Evolutionary conservation across 345 rosid species (phyloP), one percentile per base, ranked within the genome.

Genomic region (Arabidopsis thaliana): DNA sequence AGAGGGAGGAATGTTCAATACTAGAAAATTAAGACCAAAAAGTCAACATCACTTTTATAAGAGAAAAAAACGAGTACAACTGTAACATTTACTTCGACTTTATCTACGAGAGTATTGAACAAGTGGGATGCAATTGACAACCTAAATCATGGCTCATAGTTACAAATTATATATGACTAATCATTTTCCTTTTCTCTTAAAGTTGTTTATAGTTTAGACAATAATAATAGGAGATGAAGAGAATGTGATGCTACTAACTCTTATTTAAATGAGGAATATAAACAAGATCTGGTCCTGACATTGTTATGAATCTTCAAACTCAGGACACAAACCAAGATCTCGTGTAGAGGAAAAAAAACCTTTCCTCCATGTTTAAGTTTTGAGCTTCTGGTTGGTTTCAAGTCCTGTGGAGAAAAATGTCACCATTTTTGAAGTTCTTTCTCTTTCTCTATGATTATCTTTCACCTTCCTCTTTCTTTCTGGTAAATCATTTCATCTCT

Each of bases 281-380:
- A 58, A 71, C 76, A 77, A 77, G 80, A 77, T 71, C 80, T 65
- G 61, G 67, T 77, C 52, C 76, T 77, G 80, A 77, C 80, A 71
- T 71, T 65, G 25, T 45, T 55, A 48, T 49, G 71, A 65, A 48
- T 49, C 76, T 13, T 69, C 41, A 71, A 61, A 77, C 60, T 45
- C 71, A 70, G 71, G 62, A 77, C 40, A 49, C 40, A 57, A 72
- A 58, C 48, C 66, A 77, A 71, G 80, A 65, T 77, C 80, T 69
- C 51, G 69, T 7, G 7, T 69, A 62, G 52, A 69, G 42, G 46
- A 58, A 7, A 25, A 59, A 28, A 22, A 3, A 1, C 9, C 0
- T 42, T 70, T 12, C 65, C 66, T 56, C 68, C 62, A 77, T 77
- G 77, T 32, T 49, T 48, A 77, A 0, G 62, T 50, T 41, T 65